These are phyloP conservation scores for Tephrocybe sp. DNA, from an alignment of 768 basidiomycete genomes.

Conservation along the genomic window DNA sequence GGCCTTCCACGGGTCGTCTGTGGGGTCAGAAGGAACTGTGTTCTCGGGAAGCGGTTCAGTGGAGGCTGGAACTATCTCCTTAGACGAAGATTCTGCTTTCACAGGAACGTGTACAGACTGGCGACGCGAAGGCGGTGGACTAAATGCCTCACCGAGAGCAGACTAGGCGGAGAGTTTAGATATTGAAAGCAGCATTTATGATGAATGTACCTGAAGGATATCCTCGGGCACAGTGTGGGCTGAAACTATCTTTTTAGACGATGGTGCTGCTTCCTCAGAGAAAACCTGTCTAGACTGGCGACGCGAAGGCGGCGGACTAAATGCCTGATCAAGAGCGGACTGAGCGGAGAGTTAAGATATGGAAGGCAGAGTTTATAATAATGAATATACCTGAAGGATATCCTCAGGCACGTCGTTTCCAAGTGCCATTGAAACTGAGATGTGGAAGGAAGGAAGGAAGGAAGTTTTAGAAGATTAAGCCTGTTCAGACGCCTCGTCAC, in stretches of 20 bases:
- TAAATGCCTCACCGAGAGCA: slow-evolving; percentile 30
- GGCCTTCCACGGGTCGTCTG: slow-evolving; percentile 58
- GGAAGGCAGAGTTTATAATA: neutral
- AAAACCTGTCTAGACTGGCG: slow-evolving; percentile 26
- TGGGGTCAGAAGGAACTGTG: slow-evolving; percentile 16
- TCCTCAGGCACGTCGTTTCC: slow-evolving; percentile 15
- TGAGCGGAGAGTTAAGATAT: slow-evolving; percentile 8
- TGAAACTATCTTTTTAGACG: too few relatives aligned
- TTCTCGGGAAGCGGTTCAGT: slow-evolving; percentile 10
- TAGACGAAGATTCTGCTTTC: neutral
- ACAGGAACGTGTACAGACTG: slow-evolving; percentile 21
- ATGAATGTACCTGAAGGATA: slow-evolving; percentile 19
- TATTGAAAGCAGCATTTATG: neutral
- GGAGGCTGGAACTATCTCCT: slow-evolving; percentile 4
- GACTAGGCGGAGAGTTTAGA: slow-evolving; percentile 19
- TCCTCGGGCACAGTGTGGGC: slow-evolving; percentile 16
- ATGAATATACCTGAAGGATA: slow-evolving; percentile 19
- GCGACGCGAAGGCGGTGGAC: slow-evolving; percentile 28
- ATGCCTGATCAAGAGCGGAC: slow-evolving; percentile 30
- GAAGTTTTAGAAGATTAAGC: too few relatives aligned
- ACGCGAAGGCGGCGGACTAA: slow-evolving; percentile 30
- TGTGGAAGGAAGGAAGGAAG: too few relatives aligned
- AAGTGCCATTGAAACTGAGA: slow-evolving; percentile 15
- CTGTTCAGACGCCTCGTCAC: too few relatives aligned
- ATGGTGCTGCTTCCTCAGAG: neutral